Base-by-base conservation (phyloP, 306 rosid genomes). In the Quillaja saponaria region DNA sequence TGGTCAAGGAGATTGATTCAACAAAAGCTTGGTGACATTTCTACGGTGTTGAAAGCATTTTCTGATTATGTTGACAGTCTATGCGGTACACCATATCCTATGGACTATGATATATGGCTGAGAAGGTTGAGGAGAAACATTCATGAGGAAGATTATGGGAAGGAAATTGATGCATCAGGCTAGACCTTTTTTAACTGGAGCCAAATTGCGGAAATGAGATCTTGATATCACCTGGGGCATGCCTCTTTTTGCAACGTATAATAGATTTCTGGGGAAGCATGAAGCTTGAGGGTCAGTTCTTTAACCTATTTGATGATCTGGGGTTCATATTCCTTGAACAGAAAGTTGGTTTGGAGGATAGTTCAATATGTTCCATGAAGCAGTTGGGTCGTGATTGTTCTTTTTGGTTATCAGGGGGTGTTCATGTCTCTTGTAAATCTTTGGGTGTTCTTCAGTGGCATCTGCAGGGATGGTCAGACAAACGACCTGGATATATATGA, bases 1-100 rank as follows among this genome's bases (percentile, higher is more conserved):
- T 92, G 99, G 99, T 84, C 99, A 3, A 81, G 95, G 83, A 84
- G 99, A 66, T 66, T 74, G 61, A 92, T 92, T 81, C 99, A 92
- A 76, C 99, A 92, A 81, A 84, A 87, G 76, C 82, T 92, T 25
- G 99, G 99, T 45, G 96, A 86, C 33, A 81, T 87, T 48, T 89
- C 96, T 8, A 82, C 99, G 0, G 80, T 89, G 40, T 72, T 92
- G 79, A 92, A 92, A 76, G 99, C 99, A 58, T 86, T 92, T 76
- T 66, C 99, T 0, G 99, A 92, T 74, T 92, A 92, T 55, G 99
- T 92, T 44, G 99, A 89, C 72, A 92, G 99, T 79, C 87, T 92
- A 6, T 92, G 96, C 44, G 99, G 99, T 45, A 92, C 99, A 13
- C 99, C 99, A 15, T 92, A 92, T 69, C 95, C 90, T 14, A 84